Evolutionary conservation across 805 yeast genomes (phyloP).

Genomic region (Gaillardinia entomophila): DNA sequence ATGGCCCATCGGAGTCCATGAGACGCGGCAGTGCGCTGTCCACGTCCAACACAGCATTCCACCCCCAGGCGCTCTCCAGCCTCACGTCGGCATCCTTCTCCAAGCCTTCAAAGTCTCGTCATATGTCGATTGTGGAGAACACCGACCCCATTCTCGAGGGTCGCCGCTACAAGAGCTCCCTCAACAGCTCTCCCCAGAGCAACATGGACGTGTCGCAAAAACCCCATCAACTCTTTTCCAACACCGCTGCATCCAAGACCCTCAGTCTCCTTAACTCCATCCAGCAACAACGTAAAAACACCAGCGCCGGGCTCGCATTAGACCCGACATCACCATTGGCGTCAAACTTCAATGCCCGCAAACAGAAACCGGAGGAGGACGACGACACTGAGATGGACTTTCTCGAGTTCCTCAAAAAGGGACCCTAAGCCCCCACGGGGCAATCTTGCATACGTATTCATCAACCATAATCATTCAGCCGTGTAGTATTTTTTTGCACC

Average conservation of each 20-base stretch:
- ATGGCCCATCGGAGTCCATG: not conserved
- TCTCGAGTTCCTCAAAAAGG: constrained; percentile 40
- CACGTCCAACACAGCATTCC: constrained; percentile 7
- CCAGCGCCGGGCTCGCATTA: not conserved
- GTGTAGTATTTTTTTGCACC: too few species aligned
- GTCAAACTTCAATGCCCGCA: constrained; percentile 1
- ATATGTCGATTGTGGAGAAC: not conserved
- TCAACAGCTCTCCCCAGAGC: not conserved
- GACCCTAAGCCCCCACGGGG: too few species aligned
- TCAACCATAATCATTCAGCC: too few species aligned
- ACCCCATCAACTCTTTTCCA: not conserved
- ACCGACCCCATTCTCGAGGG: not conserved
- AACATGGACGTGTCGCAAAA: not conserved
- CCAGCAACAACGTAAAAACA: not conserved
- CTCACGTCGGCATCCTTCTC: too few species aligned
- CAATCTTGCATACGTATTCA: too few species aligned
- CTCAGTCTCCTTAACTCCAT: not conserved
- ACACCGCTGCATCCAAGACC: not conserved
- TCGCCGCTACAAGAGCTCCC: not conserved
- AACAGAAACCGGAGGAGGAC: constrained; percentile 10
- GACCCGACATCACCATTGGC: not conserved
- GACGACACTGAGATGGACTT: constrained; percentile 37
- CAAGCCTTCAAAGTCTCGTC: not conserved
- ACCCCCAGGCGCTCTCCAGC: constrained; percentile 1
- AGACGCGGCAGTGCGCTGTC: constrained; percentile 9